phyloP scores from a whole-genome alignment of 495 filamentous ascomycete species.

The Tuber indicum region DNA sequence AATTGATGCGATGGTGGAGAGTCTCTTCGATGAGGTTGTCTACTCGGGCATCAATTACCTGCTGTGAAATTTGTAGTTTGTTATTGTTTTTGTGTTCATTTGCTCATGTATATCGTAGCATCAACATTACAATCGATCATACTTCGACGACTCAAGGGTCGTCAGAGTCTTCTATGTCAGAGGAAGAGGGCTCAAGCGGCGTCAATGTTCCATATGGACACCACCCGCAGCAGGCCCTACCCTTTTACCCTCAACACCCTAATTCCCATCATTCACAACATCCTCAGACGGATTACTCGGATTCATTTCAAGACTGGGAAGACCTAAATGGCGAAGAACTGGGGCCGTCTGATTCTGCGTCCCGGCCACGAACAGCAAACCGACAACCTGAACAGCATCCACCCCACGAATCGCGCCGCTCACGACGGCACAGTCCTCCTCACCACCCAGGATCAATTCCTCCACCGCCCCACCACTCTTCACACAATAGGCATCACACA shows the following conservation, averaged over 20 bases:
- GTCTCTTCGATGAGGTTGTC: background rate
- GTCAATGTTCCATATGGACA: slow-evolving; percentile 32
- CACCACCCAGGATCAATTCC: slow-evolving; percentile 22
- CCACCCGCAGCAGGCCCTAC: slow-evolving; percentile 22
- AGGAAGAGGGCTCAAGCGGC: slow-evolving; percentile 39
- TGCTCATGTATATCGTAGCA: slow-evolving; percentile 20
- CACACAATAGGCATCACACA: slow-evolving; percentile 27
- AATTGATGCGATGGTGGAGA: slow-evolving; percentile 2
- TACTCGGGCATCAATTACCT: background rate
- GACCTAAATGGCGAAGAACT: slow-evolving; percentile 55
- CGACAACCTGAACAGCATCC: slow-evolving; percentile 15
- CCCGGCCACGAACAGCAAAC: slow-evolving; percentile 51
- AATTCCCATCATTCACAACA: slow-evolving; percentile 37
- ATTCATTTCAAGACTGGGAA: slow-evolving; percentile 42
- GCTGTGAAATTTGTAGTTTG: background rate
- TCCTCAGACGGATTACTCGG: slow-evolving; percentile 38
- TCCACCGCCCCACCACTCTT: slow-evolving; percentile 15
- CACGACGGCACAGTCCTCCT: slow-evolving; percentile 26
- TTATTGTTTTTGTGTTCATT: background rate
- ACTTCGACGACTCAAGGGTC: slow-evolving; percentile 42
- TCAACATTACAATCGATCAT: slow-evolving; percentile 43
- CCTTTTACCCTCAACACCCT: slow-evolving; percentile 4
- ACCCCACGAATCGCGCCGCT: slow-evolving; percentile 22
- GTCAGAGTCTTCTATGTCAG: slow-evolving; percentile 36
- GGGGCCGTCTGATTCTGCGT: slow-evolving; percentile 78